Percentiles rank a stretch among this genome's conserved stretches.
Evolutionary conservation across 495 filamentous ascomycete species (phyloP).

Genomic region (Xylaria scruposa): DNA sequence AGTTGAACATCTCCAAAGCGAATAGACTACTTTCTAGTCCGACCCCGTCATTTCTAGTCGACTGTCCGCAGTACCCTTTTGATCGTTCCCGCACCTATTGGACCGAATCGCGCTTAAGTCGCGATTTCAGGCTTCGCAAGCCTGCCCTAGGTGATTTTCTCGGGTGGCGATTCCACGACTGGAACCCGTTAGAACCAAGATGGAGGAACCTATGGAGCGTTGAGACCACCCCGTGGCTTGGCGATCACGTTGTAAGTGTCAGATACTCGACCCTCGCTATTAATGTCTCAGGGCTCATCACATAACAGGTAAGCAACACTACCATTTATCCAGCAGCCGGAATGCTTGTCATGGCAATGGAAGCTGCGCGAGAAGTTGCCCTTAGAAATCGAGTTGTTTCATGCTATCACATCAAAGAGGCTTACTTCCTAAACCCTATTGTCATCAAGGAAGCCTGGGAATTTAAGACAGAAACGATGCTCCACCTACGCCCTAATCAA

Average conservation of each 20-base stretch:
- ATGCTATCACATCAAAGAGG: slow-evolving; percentile 44
- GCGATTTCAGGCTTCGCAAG: slow-evolving; percentile 49
- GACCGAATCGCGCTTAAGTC: slow-evolving; percentile 48
- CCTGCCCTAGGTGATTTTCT: slow-evolving; percentile 51
- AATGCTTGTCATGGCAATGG: slow-evolving; percentile 61
- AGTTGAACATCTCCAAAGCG: slow-evolving; percentile 42
- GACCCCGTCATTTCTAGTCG: slow-evolving; percentile 35
- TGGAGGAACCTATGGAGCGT: slow-evolving; percentile 55
- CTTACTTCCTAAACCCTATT: slow-evolving; percentile 44
- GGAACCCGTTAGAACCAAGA: slow-evolving; percentile 46
- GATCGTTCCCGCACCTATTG: slow-evolving; percentile 47
- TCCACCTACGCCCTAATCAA: slow-evolving; percentile 39
- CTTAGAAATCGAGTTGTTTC: slow-evolving; percentile 29
- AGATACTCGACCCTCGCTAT: neutral
- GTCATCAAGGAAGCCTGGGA: slow-evolving; percentile 39
- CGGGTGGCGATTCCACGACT: slow-evolving; percentile 44
- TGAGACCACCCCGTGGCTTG: slow-evolving; percentile 55
- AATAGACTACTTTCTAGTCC: neutral
- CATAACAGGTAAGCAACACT: slow-evolving; percentile 33
- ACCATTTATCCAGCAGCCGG: slow-evolving; percentile 63
- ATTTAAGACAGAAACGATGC: slow-evolving; percentile 39
- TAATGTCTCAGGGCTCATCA: neutral
- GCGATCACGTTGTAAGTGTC: slow-evolving; percentile 48
- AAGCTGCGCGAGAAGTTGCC: slow-evolving; percentile 45
- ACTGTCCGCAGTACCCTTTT: slow-evolving; percentile 50